A percentile compares a stretch with the other conserved stretches of the same genome.
These are phyloP conservation scores for Plasmodium gonderi DNA, from an alignment of 169 alveolate genomes.

Conservation along the genomic window DNA sequence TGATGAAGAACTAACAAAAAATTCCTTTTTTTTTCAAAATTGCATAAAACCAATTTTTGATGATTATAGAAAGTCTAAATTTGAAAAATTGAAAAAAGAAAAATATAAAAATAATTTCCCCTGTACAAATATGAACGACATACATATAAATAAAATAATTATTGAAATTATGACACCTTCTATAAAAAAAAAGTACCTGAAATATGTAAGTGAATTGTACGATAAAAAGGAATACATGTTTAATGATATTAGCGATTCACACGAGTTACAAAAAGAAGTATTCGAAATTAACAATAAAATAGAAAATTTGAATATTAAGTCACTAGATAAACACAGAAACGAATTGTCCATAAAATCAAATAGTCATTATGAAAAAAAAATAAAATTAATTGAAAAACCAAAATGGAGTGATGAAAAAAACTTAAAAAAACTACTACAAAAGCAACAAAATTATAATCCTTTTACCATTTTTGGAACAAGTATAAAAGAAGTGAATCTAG, in stretches of 20 bases:
- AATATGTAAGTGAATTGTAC: constrained; percentile 18
- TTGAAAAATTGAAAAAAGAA: constrained; percentile 26
- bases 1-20: constrained; percentile 45
- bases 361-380: constrained; percentile 58
- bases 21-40: constrained; percentile 47
- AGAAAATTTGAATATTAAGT: constrained; percentile 13
- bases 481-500: constrained; percentile 47
- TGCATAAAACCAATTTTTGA: constrained; percentile 60
- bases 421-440: constrained; percentile 38
- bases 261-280: constrained; percentile 60
- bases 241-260: constrained; percentile 2
- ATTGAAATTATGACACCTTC: constrained; percentile 55
- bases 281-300: constrained; percentile 29
- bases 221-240: not conserved
- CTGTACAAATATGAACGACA: not conserved
- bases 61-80: constrained; percentile 41
- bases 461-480: constrained; percentile 71
- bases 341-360: not conserved
- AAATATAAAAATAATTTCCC: not conserved
- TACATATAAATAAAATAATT: constrained; percentile 40
- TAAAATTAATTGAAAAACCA: constrained; percentile 51
- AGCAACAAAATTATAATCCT: constrained; percentile 55
- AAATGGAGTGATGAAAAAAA: constrained; percentile 36
- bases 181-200: constrained; percentile 50
- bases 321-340: constrained; percentile 12